Evolutionary conservation across 768 basidiomycete genomes (phyloP).

Genomic region (Kwoniella europaea): DNA sequence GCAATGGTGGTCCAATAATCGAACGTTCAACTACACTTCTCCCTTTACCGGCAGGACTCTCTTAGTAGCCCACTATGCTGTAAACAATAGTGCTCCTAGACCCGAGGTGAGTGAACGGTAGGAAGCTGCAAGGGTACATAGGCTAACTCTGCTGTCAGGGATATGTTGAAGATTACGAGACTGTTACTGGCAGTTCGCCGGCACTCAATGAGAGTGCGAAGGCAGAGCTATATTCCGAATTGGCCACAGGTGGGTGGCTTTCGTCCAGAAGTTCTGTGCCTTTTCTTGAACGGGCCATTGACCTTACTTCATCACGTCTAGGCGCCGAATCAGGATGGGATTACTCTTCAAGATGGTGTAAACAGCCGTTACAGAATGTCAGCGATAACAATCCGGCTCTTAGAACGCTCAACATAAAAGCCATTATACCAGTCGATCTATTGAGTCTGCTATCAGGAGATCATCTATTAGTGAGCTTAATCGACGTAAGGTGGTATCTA

Average conservation of each 20-base stretch:
- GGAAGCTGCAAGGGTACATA: not conserved
- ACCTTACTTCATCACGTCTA: not conserved
- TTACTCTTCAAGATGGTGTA: constrained; percentile 59
- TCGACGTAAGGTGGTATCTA: no score
- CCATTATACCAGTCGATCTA: constrained; percentile 73
- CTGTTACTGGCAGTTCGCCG: constrained; percentile 67
- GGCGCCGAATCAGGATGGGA: constrained; percentile 76
- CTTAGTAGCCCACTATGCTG: constrained; percentile 73
- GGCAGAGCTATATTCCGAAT: constrained; percentile 76
- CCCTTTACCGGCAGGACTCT: constrained; percentile 62
- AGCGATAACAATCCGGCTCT: constrained; percentile 66
- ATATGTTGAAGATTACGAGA: constrained; percentile 71
- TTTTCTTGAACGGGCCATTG: not conserved
- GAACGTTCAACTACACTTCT: constrained; percentile 61
- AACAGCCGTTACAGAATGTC: constrained; percentile 60
- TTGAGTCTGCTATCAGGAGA: constrained; percentile 80
- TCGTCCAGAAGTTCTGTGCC: not conserved
- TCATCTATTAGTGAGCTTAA: constrained; percentile 26
- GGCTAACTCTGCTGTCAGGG: constrained; percentile 33
- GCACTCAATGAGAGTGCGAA: constrained; percentile 68
- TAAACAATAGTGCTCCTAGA: constrained; percentile 74
- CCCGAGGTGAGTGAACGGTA: constrained; percentile 67
- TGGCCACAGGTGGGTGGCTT: constrained; percentile 64
- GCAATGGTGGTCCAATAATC: constrained; percentile 78
- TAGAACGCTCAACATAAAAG: constrained; percentile 72